Evolutionary conservation across 208 protist species (phyloP).

Genomic region (Giardia muris): DNA sequence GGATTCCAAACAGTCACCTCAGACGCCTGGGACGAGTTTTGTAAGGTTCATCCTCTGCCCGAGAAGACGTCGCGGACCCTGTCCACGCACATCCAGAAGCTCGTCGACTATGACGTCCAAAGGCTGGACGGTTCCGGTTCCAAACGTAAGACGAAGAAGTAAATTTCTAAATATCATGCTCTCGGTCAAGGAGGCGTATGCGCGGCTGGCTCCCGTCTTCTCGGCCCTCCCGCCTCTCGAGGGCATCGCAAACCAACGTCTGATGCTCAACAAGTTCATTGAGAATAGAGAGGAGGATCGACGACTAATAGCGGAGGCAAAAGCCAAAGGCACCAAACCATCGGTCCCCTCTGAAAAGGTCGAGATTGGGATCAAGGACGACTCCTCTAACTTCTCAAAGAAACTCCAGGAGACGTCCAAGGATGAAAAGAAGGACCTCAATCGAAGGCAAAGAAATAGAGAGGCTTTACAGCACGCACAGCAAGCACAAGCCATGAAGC

Average conservation of each 20-base stretch:
- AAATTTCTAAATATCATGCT: not conserved
- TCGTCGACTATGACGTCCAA: not conserved
- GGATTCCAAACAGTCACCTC: not conserved
- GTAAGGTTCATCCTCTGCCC: not conserved
- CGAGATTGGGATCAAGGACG: not conserved
- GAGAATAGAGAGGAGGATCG: not conserved
- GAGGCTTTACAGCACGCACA: not conserved
- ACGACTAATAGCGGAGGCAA: not conserved
- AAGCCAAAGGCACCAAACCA: not conserved
- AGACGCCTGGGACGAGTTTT: not conserved
- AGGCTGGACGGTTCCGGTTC: not conserved
- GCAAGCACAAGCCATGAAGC: not conserved
- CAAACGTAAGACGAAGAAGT: no score
- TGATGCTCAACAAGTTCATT: not conserved
- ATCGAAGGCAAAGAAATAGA: no score
- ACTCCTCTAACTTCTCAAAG: no score
- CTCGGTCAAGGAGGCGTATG: not conserved
- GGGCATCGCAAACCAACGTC: not conserved
- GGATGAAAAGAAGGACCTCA: no score
- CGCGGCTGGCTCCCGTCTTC: not conserved
- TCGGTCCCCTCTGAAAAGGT: not conserved
- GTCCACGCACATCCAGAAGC: not conserved
- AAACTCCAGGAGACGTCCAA: no score
- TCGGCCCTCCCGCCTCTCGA: not conserved
- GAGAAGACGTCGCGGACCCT: not conserved